Percentiles rank a stretch among this genome's conserved stretches.
Evolutionary conservation across 768 basidiomycete species (phyloP).

Genomic region (Favolaschia claudopus): DNA sequence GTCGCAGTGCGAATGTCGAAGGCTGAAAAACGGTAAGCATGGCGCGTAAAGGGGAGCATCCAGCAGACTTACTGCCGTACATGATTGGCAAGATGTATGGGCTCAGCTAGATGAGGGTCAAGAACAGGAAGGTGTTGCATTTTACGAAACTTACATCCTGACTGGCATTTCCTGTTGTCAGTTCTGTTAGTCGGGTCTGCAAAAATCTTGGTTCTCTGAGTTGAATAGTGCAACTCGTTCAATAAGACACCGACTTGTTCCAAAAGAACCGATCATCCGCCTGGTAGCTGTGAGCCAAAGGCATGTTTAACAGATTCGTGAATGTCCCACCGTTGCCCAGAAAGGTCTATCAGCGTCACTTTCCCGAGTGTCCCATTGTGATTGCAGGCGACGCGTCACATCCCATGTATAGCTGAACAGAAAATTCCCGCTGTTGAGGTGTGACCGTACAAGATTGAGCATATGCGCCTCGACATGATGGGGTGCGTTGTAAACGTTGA

Average conservation of each 20-base stretch:
- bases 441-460: conserved; percentile 84
- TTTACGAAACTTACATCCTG: conserved; percentile 71
- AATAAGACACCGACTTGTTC: conserved; percentile 70
- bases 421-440: conserved; percentile 81
- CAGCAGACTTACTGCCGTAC: conserved; percentile 89
- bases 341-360: conserved; percentile 61
- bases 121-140: background rate
- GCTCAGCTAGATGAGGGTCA: conserved; percentile 64
- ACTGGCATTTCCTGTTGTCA: conserved; percentile 53
- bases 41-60: background rate
- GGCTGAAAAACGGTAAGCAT: conserved; percentile 53
- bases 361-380: conserved; percentile 71
- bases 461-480: conserved; percentile 91
- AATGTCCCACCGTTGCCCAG: conserved; percentile 71
- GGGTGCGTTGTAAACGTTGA: conserved; percentile 71
- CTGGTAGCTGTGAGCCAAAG: conserved; percentile 43
- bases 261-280: conserved; percentile 98
- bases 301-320: background rate
- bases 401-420: conserved; percentile 93
- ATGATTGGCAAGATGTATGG: conserved; percentile 91
- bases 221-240: conserved; percentile 61
- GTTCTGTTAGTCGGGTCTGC: conserved; percentile 48
- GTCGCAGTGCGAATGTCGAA: conserved; percentile 83
- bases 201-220: conserved; percentile 64
- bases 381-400: conserved; percentile 86